A percentile compares a stretch with the other conserved stretches of the same genome.
Evolutionary conservation across 306 rosid genomes (phyloP).

Genomic region (Gleditsia sinensis): DNA sequence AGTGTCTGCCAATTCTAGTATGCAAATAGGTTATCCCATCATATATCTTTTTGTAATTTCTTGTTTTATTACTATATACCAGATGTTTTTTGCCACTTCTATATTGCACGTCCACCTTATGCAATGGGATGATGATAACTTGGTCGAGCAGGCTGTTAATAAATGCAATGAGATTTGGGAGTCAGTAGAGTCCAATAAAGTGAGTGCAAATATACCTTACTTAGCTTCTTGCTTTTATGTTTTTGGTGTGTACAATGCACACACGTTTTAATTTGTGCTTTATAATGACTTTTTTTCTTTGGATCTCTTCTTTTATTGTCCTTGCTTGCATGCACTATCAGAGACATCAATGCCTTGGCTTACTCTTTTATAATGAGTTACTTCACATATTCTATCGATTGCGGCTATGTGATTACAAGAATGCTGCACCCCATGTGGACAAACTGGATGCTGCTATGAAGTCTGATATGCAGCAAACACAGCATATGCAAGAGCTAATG

Average conservation of each 20-base stretch:
- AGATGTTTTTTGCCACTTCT: conserved; percentile 97
- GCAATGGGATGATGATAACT: conserved; percentile 84
- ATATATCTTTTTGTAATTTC: conserved; percentile 35
- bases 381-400: conserved; percentile 86
- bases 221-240: conserved; percentile 28
- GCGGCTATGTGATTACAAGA: conserved; percentile 94
- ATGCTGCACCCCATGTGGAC: conserved; percentile 86
- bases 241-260: background rate
- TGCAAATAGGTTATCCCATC: conserved; percentile 14
- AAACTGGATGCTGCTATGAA: conserved; percentile 91
- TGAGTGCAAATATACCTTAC: conserved; percentile 50
- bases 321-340: conserved; percentile 39
- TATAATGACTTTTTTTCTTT: conserved; percentile 17
- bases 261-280: conserved; percentile 19
- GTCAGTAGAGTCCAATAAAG: conserved; percentile 66
- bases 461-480: conserved; percentile 73
- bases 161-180: conserved; percentile 83
- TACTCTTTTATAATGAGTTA: conserved; percentile 86
- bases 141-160: conserved; percentile 81
- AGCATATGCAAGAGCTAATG: conserved; percentile 60
- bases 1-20: conserved; percentile 12
- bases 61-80: conserved; percentile 40
- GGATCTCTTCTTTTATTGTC: background rate
- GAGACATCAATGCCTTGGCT: conserved; percentile 79
- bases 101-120: conserved; percentile 89